phyloP scores from a whole-genome alignment of 129 eudicot genomes.

The Ambrosia trifida region DNA sequence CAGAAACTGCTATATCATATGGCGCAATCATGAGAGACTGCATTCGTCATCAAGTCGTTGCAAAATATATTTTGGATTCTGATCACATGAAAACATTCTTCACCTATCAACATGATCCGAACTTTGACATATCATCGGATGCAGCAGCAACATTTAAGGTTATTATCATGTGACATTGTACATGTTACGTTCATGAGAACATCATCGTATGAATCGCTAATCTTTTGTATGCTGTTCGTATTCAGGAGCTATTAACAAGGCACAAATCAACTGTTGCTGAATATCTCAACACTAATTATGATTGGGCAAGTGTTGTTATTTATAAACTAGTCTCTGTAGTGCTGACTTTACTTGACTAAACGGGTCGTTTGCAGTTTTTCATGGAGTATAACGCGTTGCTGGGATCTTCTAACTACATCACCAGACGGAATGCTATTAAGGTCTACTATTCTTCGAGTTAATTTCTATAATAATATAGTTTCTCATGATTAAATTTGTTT shows the following conservation, averaged over 20 bases:
- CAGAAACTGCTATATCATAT: conserved; percentile 67
- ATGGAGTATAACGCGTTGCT: conserved; percentile 48
- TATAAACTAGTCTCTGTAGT: not conserved
- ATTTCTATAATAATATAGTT: not conserved
- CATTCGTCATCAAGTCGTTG: conserved; percentile 78
- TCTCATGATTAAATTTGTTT: not conserved
- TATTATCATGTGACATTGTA: conserved; percentile 8
- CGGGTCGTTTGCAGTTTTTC: conserved; percentile 57
- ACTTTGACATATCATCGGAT: conserved; percentile 87
- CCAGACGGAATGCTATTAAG: conserved; percentile 77
- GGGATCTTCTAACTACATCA: conserved; percentile 69
- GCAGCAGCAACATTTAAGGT: conserved; percentile 87
- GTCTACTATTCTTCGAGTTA: conserved; percentile 26
- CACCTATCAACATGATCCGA: conserved; percentile 66
- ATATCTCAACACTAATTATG: conserved; percentile 77
- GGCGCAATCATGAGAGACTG: conserved; percentile 91
- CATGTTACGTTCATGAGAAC: not conserved
- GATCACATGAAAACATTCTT: conserved; percentile 83
- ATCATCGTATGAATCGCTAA: not conserved
- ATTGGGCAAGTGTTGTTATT: conserved; percentile 57
- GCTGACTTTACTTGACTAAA: conserved; percentile 24
- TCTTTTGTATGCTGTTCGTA: conserved; percentile 5
- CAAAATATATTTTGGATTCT: conserved; percentile 79
- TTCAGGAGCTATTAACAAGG: conserved; percentile 88
- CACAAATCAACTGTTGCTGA: conserved; percentile 90